Base-by-base conservation (phyloP, 495 filamentous ascomycete genomes). In the Tuber borchii region DNA sequence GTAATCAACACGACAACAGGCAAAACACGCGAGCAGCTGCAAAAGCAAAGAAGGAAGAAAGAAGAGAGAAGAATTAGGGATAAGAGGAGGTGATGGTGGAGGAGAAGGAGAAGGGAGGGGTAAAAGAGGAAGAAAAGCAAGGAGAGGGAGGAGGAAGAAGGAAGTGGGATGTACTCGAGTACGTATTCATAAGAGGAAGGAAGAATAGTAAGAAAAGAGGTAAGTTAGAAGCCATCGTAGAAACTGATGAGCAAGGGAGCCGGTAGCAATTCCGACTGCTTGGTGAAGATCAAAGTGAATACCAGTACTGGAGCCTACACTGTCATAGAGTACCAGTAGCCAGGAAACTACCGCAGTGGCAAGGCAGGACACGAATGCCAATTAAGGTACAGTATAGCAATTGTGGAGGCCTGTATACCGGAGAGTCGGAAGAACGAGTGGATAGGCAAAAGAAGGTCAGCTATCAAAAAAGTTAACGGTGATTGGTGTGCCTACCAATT, bases 1-100 rank as follows among this genome's bases (percentile, higher is more conserved):
- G 82, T 77, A 72, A 79, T 65, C 31, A 79, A 75, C 74, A 75
- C 78, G 71, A 79, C 78, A 79, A 74, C 70, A 40, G 70, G 72
- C 69, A 69, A 72, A 75, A 71, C 77, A 56, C 74, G 71, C 76
- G 71, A 56, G 40, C 45, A 43, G 56, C 56, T 34, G 26, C 26
- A 65, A 65, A 26, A 79, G 69, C 69, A 73, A 71, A 70, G 45
- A 68, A 76, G 71, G 44, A 72, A 70, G 73, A 40, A 44, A 56
- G 48, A 20, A n/a, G 69, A 20, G 42, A 48, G 34, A 17, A 44
- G 31, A 31, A 37, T 51, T 73, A 39, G 74, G n/a, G n/a, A 44
- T 31, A 71, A 71, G 73, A 42, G 56, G n/a, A n/a, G 46, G 51
- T 12, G 48, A 7, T 37, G 68, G 71, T 42, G 68, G 9, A 26